Evolutionary conservation across 2,329 filamentous ascomycete species (phyloP), one percentile per base, ranked within the genome.

Genomic region (Fusarium circinatum): DNA sequence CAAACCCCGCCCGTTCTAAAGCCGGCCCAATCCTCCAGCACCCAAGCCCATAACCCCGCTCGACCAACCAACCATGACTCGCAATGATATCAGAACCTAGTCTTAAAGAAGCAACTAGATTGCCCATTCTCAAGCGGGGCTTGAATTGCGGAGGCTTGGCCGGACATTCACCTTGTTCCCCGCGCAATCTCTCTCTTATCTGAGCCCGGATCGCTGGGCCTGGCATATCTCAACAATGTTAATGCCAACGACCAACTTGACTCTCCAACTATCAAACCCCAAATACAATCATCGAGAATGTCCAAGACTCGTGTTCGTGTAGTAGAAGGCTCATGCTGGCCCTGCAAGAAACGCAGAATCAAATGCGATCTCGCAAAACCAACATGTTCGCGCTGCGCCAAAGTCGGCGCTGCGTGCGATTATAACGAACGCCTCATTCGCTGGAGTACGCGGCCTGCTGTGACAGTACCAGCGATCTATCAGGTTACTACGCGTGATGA

Each of bases 331-430:
- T 85, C 84, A 11, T 85, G 84, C 70, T 85, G 84, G 84, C 79
- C 81, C 28, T 85, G 84, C 76, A 85, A 84, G 70, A 83, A 85
- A 54, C 80, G 84, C 17, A 79, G 84, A 30, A 83, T 85, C 48
- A 84, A 85, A 68, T 85, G 84, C 70, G 83, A 85, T 65, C 79
- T 85, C 14, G 75, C 78, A 32, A 78, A 79, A 30, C 82, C 83
- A 5, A 74, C 77, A 6, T 85, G 84, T 68, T 79, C 78, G 8
- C 82, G 83, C 59, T 85, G 84, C 64, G 60, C 69, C 32, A 75
- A 77, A 44, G 69, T 78, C 24, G 76, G 76, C 20, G 76, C 76
- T 14, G 38, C 70, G 6, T 78, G 76, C 51, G 76, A 78, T 49
- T 78, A 78, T 30, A 84, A 82, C 69, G 79, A 82, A 30, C 79